A percentile compares a stretch with the other conserved stretches of the same genome.
These are phyloP conservation scores for Grosmannia serpens DNA, from an alignment of 2,329 filamentous ascomycete species.

Conservation along the genomic window DNA sequence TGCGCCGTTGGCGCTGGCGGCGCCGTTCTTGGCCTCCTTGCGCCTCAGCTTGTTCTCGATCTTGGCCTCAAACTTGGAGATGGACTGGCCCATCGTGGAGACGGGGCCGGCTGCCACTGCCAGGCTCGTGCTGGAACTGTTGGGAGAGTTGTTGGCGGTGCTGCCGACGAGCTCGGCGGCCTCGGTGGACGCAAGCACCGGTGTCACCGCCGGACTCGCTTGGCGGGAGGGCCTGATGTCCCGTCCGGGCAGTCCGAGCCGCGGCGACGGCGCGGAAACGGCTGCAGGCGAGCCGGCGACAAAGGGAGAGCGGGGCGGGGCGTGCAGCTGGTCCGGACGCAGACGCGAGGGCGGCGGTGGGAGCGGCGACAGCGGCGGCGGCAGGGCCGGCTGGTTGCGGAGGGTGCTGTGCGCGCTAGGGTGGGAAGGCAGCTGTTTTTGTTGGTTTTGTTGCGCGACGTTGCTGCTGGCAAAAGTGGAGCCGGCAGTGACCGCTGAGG, in stretches of 20 bases:
- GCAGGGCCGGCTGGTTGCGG: not conserved
- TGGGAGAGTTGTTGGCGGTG: not conserved
- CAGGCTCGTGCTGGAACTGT: not conserved
- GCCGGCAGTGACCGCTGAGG: not conserved
- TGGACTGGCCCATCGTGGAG: conserved; percentile 16
- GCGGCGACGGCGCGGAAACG: not conserved
- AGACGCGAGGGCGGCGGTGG: conserved; percentile 4
- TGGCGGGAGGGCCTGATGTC: conserved; percentile 18
- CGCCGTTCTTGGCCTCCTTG: not conserved
- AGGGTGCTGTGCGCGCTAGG: not conserved
- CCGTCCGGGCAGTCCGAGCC: conserved; percentile 15
- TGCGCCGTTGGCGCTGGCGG: not conserved
- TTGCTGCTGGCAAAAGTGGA: not conserved
- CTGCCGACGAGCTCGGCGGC: not conserved
- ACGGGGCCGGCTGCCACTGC: not conserved
- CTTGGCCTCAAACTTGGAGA: conserved; percentile 16
- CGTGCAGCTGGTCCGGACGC: conserved; percentile 1
- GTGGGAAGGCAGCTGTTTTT: not conserved
- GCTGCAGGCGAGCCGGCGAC: not conserved
- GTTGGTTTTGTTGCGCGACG: not conserved
- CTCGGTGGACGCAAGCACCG: not conserved
- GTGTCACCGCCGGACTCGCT: not conserved
- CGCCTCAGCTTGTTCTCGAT: conserved; percentile 9
- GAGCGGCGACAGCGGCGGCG: conserved; percentile 8
- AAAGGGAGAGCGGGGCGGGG: conserved; percentile 2